These are phyloP conservation scores for Phallus indusiatus DNA, from an alignment of 768 basidiomycete species.

Conservation along the genomic window DNA sequence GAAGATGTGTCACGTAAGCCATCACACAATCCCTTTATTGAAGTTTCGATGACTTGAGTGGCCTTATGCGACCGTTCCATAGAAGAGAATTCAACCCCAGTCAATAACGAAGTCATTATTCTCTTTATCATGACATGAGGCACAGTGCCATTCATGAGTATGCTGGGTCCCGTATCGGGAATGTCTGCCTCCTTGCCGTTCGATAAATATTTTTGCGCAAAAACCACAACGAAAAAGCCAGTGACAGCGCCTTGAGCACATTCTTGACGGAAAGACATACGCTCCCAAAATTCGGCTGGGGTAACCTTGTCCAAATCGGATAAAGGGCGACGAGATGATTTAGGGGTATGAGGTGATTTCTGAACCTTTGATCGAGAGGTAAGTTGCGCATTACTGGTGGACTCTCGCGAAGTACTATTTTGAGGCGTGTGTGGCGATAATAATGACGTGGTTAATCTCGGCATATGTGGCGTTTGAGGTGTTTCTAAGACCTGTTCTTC, in stretches of 20 bases:
- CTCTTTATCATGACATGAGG: constrained; percentile 59
- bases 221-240: constrained; percentile 76
- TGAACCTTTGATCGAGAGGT: background rate
- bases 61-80: constrained; percentile 53
- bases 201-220: constrained; percentile 13
- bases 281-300: constrained; percentile 89
- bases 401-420: background rate
- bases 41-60: constrained; percentile 60
- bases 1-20: constrained; percentile 29
- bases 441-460: background rate
- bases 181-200: background rate
- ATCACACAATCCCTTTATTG: constrained; percentile 64
- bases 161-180: background rate
- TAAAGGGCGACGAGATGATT: background rate
- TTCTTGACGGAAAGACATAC: constrained; percentile 94
- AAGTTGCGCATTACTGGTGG: background rate
- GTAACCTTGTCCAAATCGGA: constrained; percentile 47
- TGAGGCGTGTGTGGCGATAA: constrained; percentile 2
- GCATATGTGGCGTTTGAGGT: constrained; percentile 3
- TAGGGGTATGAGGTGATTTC: constrained; percentile 7
- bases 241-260: constrained; percentile 85
- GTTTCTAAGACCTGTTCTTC: background rate
- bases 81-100: constrained; percentile 70
- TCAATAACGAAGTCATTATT: constrained; percentile 57
- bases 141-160: constrained; percentile 30